These are phyloP conservation scores for Backusella psychrophila DNA, from an alignment of 192 early-diverging fungal genomes.

Conservation along the genomic window DNA sequence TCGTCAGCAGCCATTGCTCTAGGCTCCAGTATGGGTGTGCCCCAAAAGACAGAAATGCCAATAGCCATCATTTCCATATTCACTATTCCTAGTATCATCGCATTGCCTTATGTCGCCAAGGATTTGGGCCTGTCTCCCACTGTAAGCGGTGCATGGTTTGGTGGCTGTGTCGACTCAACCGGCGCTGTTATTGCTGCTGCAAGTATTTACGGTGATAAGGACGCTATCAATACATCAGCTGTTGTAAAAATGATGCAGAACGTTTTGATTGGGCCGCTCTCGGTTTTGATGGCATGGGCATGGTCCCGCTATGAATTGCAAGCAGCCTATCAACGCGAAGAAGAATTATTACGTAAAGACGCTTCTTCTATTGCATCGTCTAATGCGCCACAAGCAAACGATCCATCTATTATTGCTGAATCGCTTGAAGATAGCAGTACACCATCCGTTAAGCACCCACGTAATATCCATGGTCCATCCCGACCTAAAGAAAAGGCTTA, in stretches of 20 bases:
- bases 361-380: neutral
- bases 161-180: constrained; percentile 55
- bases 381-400: neutral
- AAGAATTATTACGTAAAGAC: constrained; percentile 1
- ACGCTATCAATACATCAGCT: constrained; percentile 46
- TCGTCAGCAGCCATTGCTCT: constrained; percentile 51
- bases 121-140: constrained; percentile 33
- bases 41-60: constrained; percentile 49
- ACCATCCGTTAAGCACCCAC: constrained; percentile 3
- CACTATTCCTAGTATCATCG: constrained; percentile 52
- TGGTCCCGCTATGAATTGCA: constrained; percentile 43
- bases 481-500: constrained; percentile 26
- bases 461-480: constrained; percentile 8
- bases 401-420: neutral
- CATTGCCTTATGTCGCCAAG: constrained; percentile 51
- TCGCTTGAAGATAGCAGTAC: neutral
- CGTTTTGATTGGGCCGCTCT: constrained; percentile 51
- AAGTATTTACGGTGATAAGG: constrained; percentile 45
- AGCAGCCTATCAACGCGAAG: constrained; percentile 13
- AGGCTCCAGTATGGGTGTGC: constrained; percentile 41
- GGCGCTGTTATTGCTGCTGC: constrained; percentile 54
- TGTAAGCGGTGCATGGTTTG: constrained; percentile 53
- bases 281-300: constrained; percentile 44
- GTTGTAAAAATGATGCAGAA: constrained; percentile 58
- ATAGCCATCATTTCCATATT: constrained; percentile 58